A percentile compares a stretch with the other conserved stretches of the same genome.
These are phyloP conservation scores for Rhododendron ferrugineum DNA, from an alignment of 148 eudicot species.

Conservation along the genomic window DNA sequence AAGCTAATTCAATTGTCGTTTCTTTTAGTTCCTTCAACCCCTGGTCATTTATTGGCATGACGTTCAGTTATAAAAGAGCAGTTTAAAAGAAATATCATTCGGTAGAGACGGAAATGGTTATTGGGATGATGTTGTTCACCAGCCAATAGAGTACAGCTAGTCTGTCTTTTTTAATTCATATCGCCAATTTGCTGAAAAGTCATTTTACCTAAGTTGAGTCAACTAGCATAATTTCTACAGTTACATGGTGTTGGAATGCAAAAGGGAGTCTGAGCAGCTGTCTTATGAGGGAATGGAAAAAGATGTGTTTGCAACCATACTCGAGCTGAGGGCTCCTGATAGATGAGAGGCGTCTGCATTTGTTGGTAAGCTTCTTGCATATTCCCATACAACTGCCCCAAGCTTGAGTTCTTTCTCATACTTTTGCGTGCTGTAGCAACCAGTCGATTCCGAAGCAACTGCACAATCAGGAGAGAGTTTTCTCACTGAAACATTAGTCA, in stretches of 20 bases:
- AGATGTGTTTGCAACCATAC: constrained; percentile 24
- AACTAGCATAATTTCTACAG: not conserved
- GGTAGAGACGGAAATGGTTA: not conserved
- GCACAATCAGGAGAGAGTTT: constrained; percentile 26
- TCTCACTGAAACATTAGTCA: not conserved
- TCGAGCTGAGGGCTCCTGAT: constrained; percentile 60
- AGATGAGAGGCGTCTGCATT: constrained; percentile 94
- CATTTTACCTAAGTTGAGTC: not conserved
- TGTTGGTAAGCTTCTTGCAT: constrained; percentile 86
- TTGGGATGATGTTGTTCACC: not conserved
- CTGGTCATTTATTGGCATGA: constrained; percentile 38
- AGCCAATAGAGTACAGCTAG: not conserved
- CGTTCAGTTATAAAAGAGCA: not conserved
- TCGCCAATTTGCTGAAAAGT: not conserved
- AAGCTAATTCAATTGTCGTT: constrained; percentile 71
- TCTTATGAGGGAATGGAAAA: not conserved
- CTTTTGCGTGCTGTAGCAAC: constrained; percentile 71
- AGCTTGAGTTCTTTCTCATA: constrained; percentile 59
- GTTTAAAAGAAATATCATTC: constrained; percentile 25
- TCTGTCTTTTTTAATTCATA: not conserved
- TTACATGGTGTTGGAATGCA: not conserved
- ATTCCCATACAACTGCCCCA: constrained; percentile 63
- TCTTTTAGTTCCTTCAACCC: constrained; percentile 91
- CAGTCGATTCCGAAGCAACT: constrained; percentile 86
- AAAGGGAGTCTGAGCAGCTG: not conserved